Conservation (phyloP, 129 eudicot genomes). For the Flaveria linearis region DNA sequence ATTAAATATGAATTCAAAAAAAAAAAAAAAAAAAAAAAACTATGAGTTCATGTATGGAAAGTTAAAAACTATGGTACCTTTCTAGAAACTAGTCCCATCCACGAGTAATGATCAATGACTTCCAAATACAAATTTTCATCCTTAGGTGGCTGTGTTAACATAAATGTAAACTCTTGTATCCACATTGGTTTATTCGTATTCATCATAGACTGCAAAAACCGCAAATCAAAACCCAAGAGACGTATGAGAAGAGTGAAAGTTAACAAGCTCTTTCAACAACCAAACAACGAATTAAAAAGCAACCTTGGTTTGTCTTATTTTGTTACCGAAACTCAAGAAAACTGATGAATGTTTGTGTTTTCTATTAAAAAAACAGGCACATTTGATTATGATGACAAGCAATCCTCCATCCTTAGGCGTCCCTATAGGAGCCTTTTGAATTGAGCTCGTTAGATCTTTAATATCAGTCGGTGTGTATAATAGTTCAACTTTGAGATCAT, state of each 20-base stretch:
- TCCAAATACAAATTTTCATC: conserved; percentile 56
- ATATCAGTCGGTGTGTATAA: conserved; percentile 42
- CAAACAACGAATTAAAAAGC: background rate
- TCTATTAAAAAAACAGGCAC: conserved; percentile 48
- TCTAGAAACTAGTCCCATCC: conserved; percentile 30
- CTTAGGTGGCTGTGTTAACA: conserved; percentile 56
- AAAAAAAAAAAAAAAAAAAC: too few species aligned
- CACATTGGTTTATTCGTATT: conserved; percentile 59
- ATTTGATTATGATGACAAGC: conserved; percentile 57
- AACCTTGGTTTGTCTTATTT: conserved; percentile 56
- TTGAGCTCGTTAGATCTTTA: conserved; percentile 26
- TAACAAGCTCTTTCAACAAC: background rate
- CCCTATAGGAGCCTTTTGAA: conserved; percentile 59
- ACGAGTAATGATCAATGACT: conserved; percentile 49
- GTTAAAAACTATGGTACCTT: conserved; percentile 42
- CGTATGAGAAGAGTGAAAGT: background rate
- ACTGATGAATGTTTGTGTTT: conserved; percentile 51
- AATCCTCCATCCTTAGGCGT: conserved; percentile 68
- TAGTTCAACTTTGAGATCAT: conserved; percentile 52
- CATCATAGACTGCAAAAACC: conserved; percentile 45
- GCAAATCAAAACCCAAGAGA: background rate
- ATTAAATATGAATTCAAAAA: background rate
- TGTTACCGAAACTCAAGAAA: conserved; percentile 50
- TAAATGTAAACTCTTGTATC: conserved; percentile 61
- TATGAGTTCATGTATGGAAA: background rate